Evolutionary conservation across 2,329 filamentous ascomycete species (phyloP).

Genomic region (Trichocomaceae sp.): DNA sequence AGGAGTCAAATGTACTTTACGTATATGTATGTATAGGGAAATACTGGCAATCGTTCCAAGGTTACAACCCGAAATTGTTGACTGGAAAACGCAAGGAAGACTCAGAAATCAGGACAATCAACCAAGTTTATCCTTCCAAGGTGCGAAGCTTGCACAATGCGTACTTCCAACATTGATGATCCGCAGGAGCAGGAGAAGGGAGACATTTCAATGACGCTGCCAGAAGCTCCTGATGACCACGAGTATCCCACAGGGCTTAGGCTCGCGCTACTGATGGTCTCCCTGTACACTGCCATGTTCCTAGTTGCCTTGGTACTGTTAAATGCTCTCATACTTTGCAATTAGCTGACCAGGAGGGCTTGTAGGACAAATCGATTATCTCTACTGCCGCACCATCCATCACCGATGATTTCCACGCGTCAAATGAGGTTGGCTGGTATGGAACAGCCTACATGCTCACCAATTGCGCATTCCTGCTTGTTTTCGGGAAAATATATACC

Average conservation of each 20-base stretch:
- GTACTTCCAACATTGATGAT: no score
- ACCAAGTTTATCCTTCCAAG: no score
- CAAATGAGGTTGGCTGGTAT: constrained; percentile 10
- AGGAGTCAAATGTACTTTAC: no score
- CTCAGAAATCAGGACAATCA: no score
- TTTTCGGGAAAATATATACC: constrained; percentile 39
- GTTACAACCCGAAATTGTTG: no score
- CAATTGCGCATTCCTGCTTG: constrained; percentile 25
- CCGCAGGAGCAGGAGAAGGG: not conserved
- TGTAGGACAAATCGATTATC: constrained; percentile 9
- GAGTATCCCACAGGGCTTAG: constrained; percentile 3
- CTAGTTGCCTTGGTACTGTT: not conserved
- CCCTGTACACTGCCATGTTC: not conserved
- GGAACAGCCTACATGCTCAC: constrained; percentile 39
- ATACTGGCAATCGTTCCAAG: no score
- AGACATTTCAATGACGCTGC: not conserved
- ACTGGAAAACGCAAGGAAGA: no score
- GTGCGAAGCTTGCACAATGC: no score
- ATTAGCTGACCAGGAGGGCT: not conserved
- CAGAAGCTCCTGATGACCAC: not conserved
- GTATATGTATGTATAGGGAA: no score
- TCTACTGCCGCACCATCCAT: constrained; percentile 6
- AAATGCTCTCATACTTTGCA: not conserved
- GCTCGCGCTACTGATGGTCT: not conserved
- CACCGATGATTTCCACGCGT: constrained; percentile 7